These are phyloP conservation scores for Aspergillus sp. DNA, from an alignment of 2,329 filamentous ascomycete genomes.

Conservation along the genomic window DNA sequence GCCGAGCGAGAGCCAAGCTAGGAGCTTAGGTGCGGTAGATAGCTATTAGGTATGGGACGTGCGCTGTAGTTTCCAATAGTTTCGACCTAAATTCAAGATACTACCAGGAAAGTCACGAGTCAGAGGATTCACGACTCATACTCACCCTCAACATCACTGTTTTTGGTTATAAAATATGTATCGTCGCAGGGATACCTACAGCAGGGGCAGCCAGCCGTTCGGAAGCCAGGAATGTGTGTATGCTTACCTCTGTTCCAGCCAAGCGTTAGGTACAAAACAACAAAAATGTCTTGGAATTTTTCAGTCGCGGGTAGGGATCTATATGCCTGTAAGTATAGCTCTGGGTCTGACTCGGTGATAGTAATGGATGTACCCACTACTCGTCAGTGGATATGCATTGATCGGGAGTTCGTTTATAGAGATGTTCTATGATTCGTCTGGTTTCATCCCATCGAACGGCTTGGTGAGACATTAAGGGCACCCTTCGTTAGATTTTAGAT, in stretches of 20 bases:
- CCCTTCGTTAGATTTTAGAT: not conserved
- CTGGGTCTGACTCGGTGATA: not conserved
- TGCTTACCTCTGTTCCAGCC: not conserved
- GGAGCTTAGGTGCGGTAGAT: no score
- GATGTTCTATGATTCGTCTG: not conserved
- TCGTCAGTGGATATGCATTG: not conserved
- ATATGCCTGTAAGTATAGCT: not conserved
- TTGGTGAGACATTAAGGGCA: not conserved
- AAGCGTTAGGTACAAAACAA: no score
- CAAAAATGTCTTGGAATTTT: not conserved
- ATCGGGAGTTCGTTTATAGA: not conserved
- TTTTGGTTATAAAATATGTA: not conserved
- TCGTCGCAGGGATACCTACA: no score
- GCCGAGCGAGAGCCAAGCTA: no score
- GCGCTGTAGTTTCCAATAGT: not conserved
- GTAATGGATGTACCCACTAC: not conserved
- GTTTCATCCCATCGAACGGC: not conserved
- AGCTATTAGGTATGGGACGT: not conserved
- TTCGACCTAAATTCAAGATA: not conserved
- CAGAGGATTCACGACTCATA: not conserved
- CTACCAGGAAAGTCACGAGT: no score
- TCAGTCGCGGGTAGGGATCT: not conserved
- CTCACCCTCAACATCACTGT: not conserved
- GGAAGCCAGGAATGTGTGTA: not conserved
- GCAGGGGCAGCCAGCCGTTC: not conserved